A percentile compares a stretch with the other conserved stretches of the same genome.
These are phyloP conservation scores for Russula abietina DNA, from an alignment of 768 basidiomycete genomes.

Conservation along the genomic window DNA sequence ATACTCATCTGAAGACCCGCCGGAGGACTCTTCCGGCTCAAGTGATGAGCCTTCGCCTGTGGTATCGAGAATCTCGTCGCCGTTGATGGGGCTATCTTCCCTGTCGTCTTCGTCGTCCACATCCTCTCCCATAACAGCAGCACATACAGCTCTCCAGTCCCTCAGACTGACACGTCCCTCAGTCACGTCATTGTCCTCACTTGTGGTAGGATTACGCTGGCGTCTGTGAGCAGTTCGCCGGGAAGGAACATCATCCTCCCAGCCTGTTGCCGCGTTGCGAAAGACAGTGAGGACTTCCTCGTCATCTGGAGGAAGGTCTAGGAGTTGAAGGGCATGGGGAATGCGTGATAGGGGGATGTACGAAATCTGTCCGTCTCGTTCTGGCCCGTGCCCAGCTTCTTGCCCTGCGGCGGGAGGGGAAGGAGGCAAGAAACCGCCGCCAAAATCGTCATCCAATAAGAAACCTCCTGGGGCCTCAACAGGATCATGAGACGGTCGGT, in stretches of 20 bases:
- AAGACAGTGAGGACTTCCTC: conserved; percentile 67
- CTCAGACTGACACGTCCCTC: conserved; percentile 47
- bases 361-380: conserved; percentile 21
- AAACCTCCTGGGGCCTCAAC: conserved; percentile 33
- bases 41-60: conserved; percentile 32
- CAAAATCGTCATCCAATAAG: conserved; percentile 29
- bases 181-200: conserved; percentile 23
- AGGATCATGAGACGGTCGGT: background rate
- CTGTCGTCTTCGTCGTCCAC: conserved; percentile 29
- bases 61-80: conserved; percentile 25
- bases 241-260: conserved; percentile 34
- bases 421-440: conserved; percentile 33
- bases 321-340: conserved; percentile 52
- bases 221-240: background rate
- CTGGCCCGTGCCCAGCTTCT: background rate
- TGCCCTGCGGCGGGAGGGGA: background rate
- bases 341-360: conserved; percentile 51
- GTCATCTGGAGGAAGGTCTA: conserved; percentile 59
- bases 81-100: conserved; percentile 28
- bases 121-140: conserved; percentile 48
- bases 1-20: conserved; percentile 21
- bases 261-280: conserved; percentile 68
- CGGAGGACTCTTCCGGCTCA: conserved; percentile 21
- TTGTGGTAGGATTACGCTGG: conserved; percentile 17
- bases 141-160: conserved; percentile 79